Evolutionary conservation across 257 asterid genomes (phyloP).

Genomic region (Gynochthodes officinalis): DNA sequence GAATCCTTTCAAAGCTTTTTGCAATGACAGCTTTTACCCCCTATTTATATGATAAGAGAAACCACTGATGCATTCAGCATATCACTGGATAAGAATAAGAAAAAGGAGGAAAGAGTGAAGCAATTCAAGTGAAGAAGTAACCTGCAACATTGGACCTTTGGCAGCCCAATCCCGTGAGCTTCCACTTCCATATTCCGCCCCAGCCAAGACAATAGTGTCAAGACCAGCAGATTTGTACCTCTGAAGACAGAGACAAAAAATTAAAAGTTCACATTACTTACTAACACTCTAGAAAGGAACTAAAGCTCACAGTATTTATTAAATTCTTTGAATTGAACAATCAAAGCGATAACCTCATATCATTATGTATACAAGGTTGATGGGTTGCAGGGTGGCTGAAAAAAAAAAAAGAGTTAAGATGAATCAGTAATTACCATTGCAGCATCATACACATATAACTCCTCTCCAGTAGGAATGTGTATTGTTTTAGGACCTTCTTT

Average conservation of each 20-base stretch:
- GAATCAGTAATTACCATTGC: conserved; percentile 58
- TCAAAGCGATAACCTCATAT: neutral
- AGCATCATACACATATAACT: conserved; percentile 73
- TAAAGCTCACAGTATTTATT: too few species aligned
- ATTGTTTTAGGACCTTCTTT: conserved; percentile 92
- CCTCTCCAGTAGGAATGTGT: conserved; percentile 86
- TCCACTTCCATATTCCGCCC: conserved; percentile 99
- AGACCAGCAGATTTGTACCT: conserved; percentile 81
- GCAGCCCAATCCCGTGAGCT: conserved; percentile 99
- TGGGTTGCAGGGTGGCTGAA: too few species aligned
- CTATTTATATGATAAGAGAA: conserved; percentile 29
- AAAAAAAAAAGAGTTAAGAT: conserved; percentile 1
- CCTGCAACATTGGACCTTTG: conserved; percentile 97
- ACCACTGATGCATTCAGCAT: neutral
- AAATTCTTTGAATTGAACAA: neutral
- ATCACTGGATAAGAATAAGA: neutral
- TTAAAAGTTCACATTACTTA: neutral
- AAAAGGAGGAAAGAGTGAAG: neutral
- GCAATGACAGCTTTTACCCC: conserved; percentile 98
- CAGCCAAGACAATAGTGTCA: conserved; percentile 86
- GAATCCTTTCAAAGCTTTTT: conserved; percentile 91
- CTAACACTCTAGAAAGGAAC: neutral
- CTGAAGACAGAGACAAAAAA: conserved; percentile 32
- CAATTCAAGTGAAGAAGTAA: conserved; percentile 23
- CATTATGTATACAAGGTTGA: neutral